A percentile compares a stretch with the other conserved stretches of the same genome.
These are phyloP conservation scores for Heritiera fomes DNA, from an alignment of 345 rosid species.

Conservation along the genomic window DNA sequence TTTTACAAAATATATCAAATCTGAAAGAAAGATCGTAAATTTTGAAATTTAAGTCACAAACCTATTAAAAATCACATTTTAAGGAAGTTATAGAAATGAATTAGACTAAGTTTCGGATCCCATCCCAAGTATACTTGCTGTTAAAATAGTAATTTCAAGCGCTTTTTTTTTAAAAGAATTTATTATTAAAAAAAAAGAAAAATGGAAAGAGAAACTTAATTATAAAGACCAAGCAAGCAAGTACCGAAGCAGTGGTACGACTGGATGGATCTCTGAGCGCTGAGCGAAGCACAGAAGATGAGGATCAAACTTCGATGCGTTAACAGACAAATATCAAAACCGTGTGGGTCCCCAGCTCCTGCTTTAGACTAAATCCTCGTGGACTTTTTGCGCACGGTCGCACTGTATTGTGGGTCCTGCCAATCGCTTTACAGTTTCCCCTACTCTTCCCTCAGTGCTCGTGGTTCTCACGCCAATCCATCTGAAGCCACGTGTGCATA, in stretches of 20 bases:
- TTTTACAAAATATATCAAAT: too few species aligned
- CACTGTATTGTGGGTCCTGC: conserved; percentile 25
- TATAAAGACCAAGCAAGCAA: background rate
- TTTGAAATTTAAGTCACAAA: too few species aligned
- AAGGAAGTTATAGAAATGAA: too few species aligned
- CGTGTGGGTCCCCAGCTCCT: conserved; percentile 48
- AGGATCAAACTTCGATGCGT: background rate
- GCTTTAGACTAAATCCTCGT: conserved; percentile 29
- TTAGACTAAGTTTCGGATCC: too few species aligned
- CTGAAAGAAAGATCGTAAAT: too few species aligned
- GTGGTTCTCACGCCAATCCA: background rate
- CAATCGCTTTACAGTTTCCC: background rate
- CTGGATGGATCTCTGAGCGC: background rate
- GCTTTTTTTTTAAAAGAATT: too few species aligned
- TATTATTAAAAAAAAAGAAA: background rate
- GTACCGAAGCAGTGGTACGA: background rate
- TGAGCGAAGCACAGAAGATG: conserved; percentile 12
- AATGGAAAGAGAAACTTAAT: background rate
- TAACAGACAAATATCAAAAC: conserved; percentile 39
- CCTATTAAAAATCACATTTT: too few species aligned
- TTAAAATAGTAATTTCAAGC: too few species aligned
- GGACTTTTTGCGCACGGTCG: conserved; percentile 58
- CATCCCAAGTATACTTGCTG: too few species aligned
- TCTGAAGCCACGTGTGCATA: background rate
- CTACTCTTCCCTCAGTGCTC: rapidly evolving